Percentiles rank a stretch among this genome's conserved stretches.
These are phyloP conservation scores for Lasiodiplodia gonubiensis DNA, from an alignment of 2,329 filamentous ascomycete species.

Conservation along the genomic window DNA sequence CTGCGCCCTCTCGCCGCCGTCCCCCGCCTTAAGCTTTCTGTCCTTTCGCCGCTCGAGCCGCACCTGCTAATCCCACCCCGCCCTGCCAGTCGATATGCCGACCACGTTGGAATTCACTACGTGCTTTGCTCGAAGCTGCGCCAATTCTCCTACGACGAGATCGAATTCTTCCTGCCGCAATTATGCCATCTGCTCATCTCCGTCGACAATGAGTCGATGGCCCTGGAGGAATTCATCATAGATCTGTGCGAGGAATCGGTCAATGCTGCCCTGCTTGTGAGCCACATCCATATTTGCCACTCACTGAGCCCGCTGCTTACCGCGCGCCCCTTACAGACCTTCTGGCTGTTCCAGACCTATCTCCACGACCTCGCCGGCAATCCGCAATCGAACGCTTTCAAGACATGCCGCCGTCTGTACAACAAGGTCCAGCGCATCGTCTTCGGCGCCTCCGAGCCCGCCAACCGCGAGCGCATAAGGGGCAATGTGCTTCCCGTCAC, in stretches of 20 bases:
- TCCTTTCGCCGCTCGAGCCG: not conserved
- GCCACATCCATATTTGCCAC: not conserved
- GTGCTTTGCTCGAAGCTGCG: slow-evolving; percentile 87
- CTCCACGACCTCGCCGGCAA: slow-evolving; percentile 79
- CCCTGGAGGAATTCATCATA: slow-evolving; percentile 83
- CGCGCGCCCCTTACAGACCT: slow-evolving; percentile 64
- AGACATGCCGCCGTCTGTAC: slow-evolving; percentile 82
- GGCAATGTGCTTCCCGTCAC: slow-evolving; percentile 83
- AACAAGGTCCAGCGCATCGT: slow-evolving; percentile 90
- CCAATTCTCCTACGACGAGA: slow-evolving; percentile 87
- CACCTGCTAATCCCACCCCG: slow-evolving; percentile 29
- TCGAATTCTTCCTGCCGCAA: slow-evolving; percentile 86
- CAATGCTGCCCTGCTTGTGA: slow-evolving; percentile 79
- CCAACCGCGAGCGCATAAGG: slow-evolving; percentile 74
- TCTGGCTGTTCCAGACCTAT: slow-evolving; percentile 90
- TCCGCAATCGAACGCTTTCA: slow-evolving; percentile 77
- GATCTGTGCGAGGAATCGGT: slow-evolving; percentile 88
- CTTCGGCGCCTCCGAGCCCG: slow-evolving; percentile 74
- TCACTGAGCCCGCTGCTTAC: not conserved
- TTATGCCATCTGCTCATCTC: slow-evolving; percentile 87
- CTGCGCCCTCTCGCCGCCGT: slow-evolving; percentile 26
- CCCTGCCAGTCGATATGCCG: slow-evolving; percentile 74
- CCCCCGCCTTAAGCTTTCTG: slow-evolving; percentile 31
- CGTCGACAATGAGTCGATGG: slow-evolving; percentile 90
- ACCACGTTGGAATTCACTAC: slow-evolving; percentile 89